These are phyloP conservation scores for Mycena leptocephala DNA, from an alignment of 768 basidiomycete species.

Conservation along the genomic window DNA sequence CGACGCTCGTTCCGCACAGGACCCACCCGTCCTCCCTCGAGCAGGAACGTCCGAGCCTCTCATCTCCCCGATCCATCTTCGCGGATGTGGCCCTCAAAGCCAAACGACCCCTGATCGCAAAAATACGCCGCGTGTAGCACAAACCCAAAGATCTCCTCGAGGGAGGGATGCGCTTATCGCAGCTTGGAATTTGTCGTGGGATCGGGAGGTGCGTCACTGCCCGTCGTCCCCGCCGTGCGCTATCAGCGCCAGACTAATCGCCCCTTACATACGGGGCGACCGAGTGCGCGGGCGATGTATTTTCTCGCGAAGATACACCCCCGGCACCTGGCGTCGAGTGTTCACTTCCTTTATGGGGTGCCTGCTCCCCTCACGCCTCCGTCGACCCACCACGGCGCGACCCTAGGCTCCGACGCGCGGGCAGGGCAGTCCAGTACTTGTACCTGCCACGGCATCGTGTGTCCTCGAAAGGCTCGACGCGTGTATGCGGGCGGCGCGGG, in stretches of 20 bases:
- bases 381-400: neutral
- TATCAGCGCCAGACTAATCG: slow-evolving; percentile 10
- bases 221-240: neutral
- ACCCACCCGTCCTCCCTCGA: neutral
- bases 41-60: neutral
- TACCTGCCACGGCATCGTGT: neutral
- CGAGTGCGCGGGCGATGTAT: neutral
- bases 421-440: neutral
- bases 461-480: neutral
- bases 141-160: neutral
- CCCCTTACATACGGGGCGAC: neutral
- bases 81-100: neutral
- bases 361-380: neutral
- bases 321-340: neutral
- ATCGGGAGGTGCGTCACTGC: neutral
- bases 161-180: neutral
- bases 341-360: neutral
- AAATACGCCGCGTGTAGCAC: neutral
- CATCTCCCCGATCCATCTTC: neutral
- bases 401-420: neutral
- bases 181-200: neutral
- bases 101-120: neutral
- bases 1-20: neutral
- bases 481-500: neutral
- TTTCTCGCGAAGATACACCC: neutral